Base-by-base conservation (phyloP, 116 monocot genomes). In the Phalaenopsis hybrid region DNA sequence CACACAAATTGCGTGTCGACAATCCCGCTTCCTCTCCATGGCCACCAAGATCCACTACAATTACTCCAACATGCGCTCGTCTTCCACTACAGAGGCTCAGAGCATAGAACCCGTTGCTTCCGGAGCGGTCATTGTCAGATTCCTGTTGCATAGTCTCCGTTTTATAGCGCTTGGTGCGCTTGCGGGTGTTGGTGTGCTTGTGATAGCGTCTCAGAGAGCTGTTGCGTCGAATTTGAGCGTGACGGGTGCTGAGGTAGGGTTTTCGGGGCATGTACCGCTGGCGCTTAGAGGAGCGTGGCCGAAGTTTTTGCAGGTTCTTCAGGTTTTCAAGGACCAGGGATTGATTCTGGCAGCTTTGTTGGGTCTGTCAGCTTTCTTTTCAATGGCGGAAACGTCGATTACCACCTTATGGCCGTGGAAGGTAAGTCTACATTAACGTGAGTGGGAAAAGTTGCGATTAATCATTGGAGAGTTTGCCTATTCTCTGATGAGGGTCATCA, bases 371-470 rank as follows among this genome's bases (percentile, higher is more conserved):
- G 97, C 97, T 5, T 97, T 97, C 87, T 97, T 97, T 81, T 94
- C 97, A 23, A 95, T 93, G 98, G 93, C 95, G 0, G 95, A 93
- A 84, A 97, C 94, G 4, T 81, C 92, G 20, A 94, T 94, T 51
- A 97, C 93, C 6, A 93, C 93, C 2, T 81, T 97, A 15, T 97
- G 94, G 94, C 96, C 96, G 46, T 97, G 94, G 96, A 97, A 97
- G 96, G 96, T 94, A 85, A 17, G 76, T 15, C n/a, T 79, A 2
- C 34, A 34, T 78, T 48, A 0, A 2, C 7, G 33, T 37, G 13
- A 70, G 34, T 33, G 15, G 23, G 70, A 16, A 70, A 70, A 70
- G 4, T 1, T 70, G 70, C 37, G 37, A 16, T 37, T 70, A 15
- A 13, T 31, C 13, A 37, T 37, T 70, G 1, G 61, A n/a, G 21